Evolutionary conservation across 768 basidiomycete genomes (phyloP).

Genomic region (Panaeolus papilionaceus): DNA sequence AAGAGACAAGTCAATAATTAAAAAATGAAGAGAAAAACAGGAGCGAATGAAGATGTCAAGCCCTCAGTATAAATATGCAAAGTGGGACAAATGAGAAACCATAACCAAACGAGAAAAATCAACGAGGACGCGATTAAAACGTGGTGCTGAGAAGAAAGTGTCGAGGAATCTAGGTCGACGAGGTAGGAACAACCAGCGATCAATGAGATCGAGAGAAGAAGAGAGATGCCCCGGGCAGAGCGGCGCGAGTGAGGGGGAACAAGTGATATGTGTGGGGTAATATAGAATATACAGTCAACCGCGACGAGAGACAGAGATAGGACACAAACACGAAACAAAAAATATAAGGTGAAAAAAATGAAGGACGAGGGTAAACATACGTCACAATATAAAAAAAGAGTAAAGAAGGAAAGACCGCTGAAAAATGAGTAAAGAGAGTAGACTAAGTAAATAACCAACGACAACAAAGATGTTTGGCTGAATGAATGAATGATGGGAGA

Average conservation of each 20-base stretch:
- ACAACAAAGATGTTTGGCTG: slow-evolving; percentile 15
- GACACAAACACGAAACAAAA: slow-evolving; percentile 19
- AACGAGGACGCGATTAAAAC: background rate
- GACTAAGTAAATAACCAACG: slow-evolving; percentile 21
- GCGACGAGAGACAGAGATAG: slow-evolving; percentile 17
- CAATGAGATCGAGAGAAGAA: background rate
- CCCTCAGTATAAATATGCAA: background rate
- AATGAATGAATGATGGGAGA: slow-evolving; percentile 10
- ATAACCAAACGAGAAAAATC: background rate
- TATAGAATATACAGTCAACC: slow-evolving; percentile 15
- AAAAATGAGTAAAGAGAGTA: slow-evolving; percentile 18
- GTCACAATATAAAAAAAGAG: slow-evolving; percentile 4
- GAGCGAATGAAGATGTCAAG: background rate
- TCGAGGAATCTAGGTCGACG: background rate
- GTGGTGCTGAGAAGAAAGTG: background rate
- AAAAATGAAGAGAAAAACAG: background rate
- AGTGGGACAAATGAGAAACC: background rate
- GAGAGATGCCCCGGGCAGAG: background rate
- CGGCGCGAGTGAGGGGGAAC: slow-evolving; percentile 15
- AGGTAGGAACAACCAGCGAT: background rate
- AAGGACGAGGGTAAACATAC: slow-evolving; percentile 5
- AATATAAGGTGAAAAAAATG: slow-evolving; percentile 17
- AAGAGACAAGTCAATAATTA: background rate
- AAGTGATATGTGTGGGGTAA: slow-evolving; percentile 16
- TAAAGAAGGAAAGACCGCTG: slow-evolving; percentile 5